Base-by-base conservation (phyloP, 2,329 filamentous ascomycete species). In the Colletotrichum sp. region DNA sequence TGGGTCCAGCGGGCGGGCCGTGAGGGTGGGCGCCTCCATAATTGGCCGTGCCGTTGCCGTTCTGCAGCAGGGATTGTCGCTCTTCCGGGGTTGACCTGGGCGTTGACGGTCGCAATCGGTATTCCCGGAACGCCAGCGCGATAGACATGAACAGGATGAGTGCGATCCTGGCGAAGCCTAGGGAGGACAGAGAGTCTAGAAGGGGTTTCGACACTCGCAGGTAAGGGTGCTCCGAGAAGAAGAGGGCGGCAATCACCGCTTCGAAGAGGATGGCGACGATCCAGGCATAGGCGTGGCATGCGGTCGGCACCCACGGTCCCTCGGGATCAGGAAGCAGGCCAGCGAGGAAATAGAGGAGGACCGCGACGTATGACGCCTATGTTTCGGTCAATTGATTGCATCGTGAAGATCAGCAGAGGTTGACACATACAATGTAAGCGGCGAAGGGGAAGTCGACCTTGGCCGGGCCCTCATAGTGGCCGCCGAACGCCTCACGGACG, bases 271-370 rank as follows among this genome's bases (percentile, higher is more conserved):
- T 77, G 28, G 80, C 85, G 0, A 81, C 72, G 64, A 84, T 78
- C 86, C 86, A 87, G 3, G 85, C 84, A 63, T 80, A 81, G 71
- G 82, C 80, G 52, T 87, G 85, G 24, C 86, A 78, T 21, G 81
- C 76, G 12, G 80, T 80, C 2, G 86, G 86, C 6, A 83, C 82
- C 86, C 86, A 88, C 8, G 86, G 86, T 1, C 86, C 86, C 77
- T 87, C 86, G 1, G 86, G 86, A 52, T 88, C 85, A 5, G 86
- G 86, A 8, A 88, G 81, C 66, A 88, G 78, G 4, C 86, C 86
- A 26, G 84, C 84, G 5, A 87, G 74, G 62, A 85, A 87, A 76
- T 86, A 88, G 5, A 88, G 82, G 6, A 87, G 59, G 6, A 86
- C 85, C 9, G 81, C 86, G 16, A 86, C 84, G 65, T 86, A 81